Evolutionary conservation across 352 stramenopile genomes (phyloP).

Genomic region (Pythium apleroticum): DNA sequence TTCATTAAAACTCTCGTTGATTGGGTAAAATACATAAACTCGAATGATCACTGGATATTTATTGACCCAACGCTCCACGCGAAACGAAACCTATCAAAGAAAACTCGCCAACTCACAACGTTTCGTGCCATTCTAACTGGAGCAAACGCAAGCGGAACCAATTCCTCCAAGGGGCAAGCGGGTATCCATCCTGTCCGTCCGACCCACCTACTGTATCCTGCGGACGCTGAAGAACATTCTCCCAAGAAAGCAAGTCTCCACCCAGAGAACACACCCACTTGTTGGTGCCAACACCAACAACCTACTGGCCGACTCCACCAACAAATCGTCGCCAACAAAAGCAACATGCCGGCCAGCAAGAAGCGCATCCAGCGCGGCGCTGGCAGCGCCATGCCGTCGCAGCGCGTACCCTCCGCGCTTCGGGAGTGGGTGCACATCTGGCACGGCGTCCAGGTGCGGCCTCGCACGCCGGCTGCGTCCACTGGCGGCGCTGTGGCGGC

Average conservation of each 20-base stretch:
- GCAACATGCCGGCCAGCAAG: conserved; percentile 68
- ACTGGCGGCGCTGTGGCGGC: not conserved
- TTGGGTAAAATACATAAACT: not conserved
- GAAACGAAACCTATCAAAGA: conserved; percentile 4
- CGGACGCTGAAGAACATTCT: not conserved
- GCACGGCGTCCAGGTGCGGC: conserved; percentile 73
- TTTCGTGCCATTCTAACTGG: not conserved
- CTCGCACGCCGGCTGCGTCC: conserved; percentile 22
- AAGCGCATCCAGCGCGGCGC: conserved; percentile 72
- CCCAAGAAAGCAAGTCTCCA: not conserved
- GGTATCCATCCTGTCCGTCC: not conserved
- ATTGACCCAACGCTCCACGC: not conserved
- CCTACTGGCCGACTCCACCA: not conserved
- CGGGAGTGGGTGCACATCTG: conserved; percentile 81
- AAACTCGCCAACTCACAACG: not conserved
- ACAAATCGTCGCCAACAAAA: conserved; percentile 3
- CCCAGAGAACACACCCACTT: not conserved
- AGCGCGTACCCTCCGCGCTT: conserved; percentile 58
- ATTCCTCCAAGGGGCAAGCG: not conserved
- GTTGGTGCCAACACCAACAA: not conserved
- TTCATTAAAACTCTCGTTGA: not conserved
- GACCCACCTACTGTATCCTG: not conserved
- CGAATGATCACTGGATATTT: not conserved
- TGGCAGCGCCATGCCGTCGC: conserved; percentile 40
- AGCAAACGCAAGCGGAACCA: not conserved